A percentile compares a stretch with the other conserved stretches of the same genome.
These are phyloP conservation scores for Polygonum aviculare DNA, from an alignment of 148 eudicot genomes.

Conservation along the genomic window DNA sequence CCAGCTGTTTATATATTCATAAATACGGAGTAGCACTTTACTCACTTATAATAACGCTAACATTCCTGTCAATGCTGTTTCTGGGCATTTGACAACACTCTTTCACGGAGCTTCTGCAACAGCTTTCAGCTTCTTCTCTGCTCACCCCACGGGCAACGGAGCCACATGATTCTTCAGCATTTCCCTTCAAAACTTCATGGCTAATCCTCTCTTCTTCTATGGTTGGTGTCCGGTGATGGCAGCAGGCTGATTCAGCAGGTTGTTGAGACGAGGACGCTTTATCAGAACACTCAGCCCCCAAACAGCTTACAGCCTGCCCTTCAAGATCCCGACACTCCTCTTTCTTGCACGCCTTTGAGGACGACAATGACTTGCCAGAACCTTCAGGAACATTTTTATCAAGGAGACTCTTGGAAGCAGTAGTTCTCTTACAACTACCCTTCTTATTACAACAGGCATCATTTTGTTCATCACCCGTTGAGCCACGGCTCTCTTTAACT, in stretches of 20 bases:
- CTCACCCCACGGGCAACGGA: constrained; percentile 23
- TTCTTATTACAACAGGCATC: constrained; percentile 24
- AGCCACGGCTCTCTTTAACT: constrained; percentile 15
- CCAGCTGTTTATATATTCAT: background rate
- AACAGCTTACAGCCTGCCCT: background rate
- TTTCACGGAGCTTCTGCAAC: constrained; percentile 45
- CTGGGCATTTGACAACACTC: constrained; percentile 32
- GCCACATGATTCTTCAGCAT: background rate
- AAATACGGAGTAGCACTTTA: constrained; percentile 15
- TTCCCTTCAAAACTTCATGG: background rate
- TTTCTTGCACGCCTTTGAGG: background rate
- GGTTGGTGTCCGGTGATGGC: no score
- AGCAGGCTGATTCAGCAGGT: background rate
- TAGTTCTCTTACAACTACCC: background rate
- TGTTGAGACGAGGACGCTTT: background rate
- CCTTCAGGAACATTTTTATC: background rate
- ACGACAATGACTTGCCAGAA: no score
- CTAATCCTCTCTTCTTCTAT: background rate
- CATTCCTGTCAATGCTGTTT: background rate
- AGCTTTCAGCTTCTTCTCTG: constrained; percentile 31
- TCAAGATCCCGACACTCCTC: background rate
- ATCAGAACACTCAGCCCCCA: background rate
- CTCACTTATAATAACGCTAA: constrained; percentile 52
- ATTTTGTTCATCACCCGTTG: constrained; percentile 12
- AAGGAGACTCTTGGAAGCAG: background rate